Evolutionary conservation across 768 basidiomycete genomes (phyloP).

Genomic region (Leccinum imitatum): DNA sequence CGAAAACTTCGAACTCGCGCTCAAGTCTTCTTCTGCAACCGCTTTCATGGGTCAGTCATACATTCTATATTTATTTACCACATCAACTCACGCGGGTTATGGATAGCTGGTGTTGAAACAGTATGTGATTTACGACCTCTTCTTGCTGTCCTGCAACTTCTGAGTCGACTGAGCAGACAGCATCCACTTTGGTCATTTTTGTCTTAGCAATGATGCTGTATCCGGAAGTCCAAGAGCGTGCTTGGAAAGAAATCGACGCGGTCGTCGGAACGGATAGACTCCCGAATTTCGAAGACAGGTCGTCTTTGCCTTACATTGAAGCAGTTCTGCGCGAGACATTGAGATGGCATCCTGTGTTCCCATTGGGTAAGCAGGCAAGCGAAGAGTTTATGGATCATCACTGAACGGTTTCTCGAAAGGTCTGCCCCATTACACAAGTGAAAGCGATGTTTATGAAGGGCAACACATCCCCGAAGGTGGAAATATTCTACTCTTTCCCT

Average conservation of each 20-base stretch:
- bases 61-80: not conserved
- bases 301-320: slow-evolving; percentile 31
- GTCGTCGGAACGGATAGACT: slow-evolving; percentile 30
- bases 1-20: slow-evolving; percentile 26
- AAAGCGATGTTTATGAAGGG: slow-evolving; percentile 28
- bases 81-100: slow-evolving; percentile 4
- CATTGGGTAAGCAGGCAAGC: slow-evolving; percentile 21
- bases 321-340: slow-evolving; percentile 37
- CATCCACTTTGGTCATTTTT: slow-evolving; percentile 33
- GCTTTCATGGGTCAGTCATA: slow-evolving; percentile 31
- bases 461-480: slow-evolving; percentile 29
- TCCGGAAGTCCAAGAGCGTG: slow-evolving; percentile 35
- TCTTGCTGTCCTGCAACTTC: not conserved
- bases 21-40: slow-evolving; percentile 33
- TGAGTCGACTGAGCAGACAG: slow-evolving; percentile 24
- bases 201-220: slow-evolving; percentile 36
- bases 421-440: slow-evolving; percentile 28
- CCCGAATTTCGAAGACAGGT: slow-evolving; percentile 28
- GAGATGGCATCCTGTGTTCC: slow-evolving; percentile 35
- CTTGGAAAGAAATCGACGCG: slow-evolving; percentile 35
- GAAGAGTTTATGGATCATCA: not conserved
- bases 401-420: slow-evolving; percentile 17
- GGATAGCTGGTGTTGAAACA: slow-evolving; percentile 31
- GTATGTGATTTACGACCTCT: slow-evolving; percentile 12
- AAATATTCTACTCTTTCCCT: not conserved